A percentile compares a stretch with the other conserved stretches of the same genome.
phyloP scores from a whole-genome alignment of 345 rosid species.

The Balakata baccata region DNA sequence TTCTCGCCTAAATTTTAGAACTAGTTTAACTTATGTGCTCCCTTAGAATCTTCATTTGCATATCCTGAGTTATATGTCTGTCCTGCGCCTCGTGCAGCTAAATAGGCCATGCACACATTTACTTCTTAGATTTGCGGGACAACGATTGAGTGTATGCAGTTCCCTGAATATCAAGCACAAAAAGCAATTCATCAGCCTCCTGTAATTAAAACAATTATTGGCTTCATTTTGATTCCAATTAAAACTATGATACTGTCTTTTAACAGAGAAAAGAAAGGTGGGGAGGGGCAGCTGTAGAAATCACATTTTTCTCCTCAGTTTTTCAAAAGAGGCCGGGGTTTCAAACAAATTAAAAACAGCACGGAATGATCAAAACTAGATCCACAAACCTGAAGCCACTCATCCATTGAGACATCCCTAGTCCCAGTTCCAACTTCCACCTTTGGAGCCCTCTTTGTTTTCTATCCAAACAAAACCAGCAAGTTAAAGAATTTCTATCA shows the following conservation, averaged over 20 bases:
- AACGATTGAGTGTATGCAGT: conserved; percentile 54
- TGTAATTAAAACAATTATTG: background rate
- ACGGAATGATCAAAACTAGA: background rate
- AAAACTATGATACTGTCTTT: background rate
- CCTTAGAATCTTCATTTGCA: conserved; percentile 21
- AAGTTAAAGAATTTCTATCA: background rate
- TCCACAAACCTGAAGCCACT: conserved; percentile 82
- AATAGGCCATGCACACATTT: conserved; percentile 18
- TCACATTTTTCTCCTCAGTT: background rate
- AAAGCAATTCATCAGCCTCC: background rate
- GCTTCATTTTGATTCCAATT: background rate
- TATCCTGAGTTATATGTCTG: conserved; percentile 32
- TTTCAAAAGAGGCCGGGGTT: background rate
- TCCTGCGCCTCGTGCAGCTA: conserved; percentile 11
- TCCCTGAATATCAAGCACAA: conserved; percentile 44
- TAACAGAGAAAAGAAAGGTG: background rate
- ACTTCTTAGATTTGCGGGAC: conserved; percentile 70
- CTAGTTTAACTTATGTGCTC: conserved; percentile 25
- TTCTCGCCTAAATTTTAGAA: conserved; percentile 32
- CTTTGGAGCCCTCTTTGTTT: conserved; percentile 71
- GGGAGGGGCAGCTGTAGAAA: background rate
- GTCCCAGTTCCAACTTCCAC: conserved; percentile 81
- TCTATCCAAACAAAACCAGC: conserved; percentile 37
- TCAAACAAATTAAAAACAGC: background rate
- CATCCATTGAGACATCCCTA: conserved; percentile 73